phyloP scores from a whole-genome alignment of 2,329 filamentous ascomycete genomes.

The Arachnomyces sp. region DNA sequence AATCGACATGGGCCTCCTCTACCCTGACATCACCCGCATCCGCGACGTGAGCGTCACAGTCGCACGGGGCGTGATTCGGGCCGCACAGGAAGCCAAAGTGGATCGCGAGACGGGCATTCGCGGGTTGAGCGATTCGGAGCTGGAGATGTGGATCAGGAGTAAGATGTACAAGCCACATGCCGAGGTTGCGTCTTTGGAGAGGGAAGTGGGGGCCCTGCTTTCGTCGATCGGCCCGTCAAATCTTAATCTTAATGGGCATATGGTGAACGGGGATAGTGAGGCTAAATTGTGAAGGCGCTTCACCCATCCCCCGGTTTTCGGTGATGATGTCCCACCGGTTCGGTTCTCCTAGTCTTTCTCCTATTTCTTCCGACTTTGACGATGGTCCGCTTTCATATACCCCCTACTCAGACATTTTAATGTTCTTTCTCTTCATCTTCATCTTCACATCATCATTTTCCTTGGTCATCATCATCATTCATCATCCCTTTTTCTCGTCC shows the following conservation, averaged over 20 bases:
- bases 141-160: conserved; percentile 41
- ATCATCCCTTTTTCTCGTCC: background rate
- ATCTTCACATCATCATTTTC: too few relatives aligned
- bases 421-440: too few relatives aligned
- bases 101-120: conserved; percentile 40
- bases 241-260: conserved; percentile 5
- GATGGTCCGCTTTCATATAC: background rate
- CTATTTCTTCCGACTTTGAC: background rate
- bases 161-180: conserved; percentile 43
- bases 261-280: conserved; percentile 10
- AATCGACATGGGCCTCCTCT: conserved; percentile 73
- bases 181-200: conserved; percentile 39
- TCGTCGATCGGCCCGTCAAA: conserved; percentile 21
- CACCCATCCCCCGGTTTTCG: background rate
- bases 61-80: conserved; percentile 85
- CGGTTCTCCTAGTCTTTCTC: background rate
- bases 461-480: conserved; percentile 7
- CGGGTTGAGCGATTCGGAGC: conserved; percentile 32
- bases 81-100: conserved; percentile 74
- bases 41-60: conserved; percentile 81
- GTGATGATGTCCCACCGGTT: background rate
- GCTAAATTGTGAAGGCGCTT: conserved; percentile 11
- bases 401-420: conserved; percentile 1
- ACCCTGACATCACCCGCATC: conserved; percentile 84
- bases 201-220: conserved; percentile 37